These are phyloP conservation scores for Protomyces inouyei DNA, from an alignment of 1,139 yeast genomes.

Conservation along the genomic window DNA sequence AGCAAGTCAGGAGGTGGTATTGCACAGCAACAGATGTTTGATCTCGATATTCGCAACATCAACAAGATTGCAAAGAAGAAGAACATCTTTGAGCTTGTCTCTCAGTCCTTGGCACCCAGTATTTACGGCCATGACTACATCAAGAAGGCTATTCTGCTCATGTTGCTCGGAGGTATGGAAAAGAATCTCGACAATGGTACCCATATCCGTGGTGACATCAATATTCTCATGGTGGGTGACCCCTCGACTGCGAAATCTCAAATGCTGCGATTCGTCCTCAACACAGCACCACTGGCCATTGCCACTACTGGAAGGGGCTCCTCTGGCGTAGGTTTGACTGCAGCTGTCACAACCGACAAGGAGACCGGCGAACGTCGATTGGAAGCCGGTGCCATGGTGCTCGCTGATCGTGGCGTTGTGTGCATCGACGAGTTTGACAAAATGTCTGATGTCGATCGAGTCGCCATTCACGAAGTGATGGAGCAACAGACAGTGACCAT, in stretches of 20 bases:
- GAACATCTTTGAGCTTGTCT: constrained; percentile 68
- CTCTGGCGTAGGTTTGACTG: constrained; percentile 98
- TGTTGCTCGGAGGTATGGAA: constrained; percentile 91
- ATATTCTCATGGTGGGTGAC: constrained; percentile 94
- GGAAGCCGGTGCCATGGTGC: constrained; percentile 99
- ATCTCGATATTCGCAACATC: constrained; percentile 79
- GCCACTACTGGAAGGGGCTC: constrained; percentile 99
- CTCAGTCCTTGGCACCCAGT: constrained; percentile 90
- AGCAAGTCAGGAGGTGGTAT: constrained; percentile 79
- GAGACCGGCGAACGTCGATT: constrained; percentile 95
- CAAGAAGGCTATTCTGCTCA: constrained; percentile 82
- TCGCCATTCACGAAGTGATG: constrained; percentile 99
- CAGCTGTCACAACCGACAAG: constrained; percentile 93
- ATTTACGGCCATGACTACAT: constrained; percentile 90
- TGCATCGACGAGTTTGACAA: constrained; percentile 98
- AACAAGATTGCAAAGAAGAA: constrained; percentile 65
- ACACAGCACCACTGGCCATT: constrained; percentile 90
- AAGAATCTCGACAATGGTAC: constrained; percentile 93
- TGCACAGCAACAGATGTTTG: constrained; percentile 69
- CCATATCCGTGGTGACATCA: constrained; percentile 96
- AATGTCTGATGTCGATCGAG: constrained; percentile 95
- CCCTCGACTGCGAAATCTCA: constrained; percentile 99
- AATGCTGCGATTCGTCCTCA: constrained; percentile 84
- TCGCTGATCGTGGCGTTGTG: constrained; percentile 95
- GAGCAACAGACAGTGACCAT: constrained; percentile 98